A percentile compares a stretch with the other conserved stretches of the same genome.
Evolutionary conservation across 495 filamentous ascomycete genomes (phyloP).

Genomic region (Hypomontagnella submonticulosa): DNA sequence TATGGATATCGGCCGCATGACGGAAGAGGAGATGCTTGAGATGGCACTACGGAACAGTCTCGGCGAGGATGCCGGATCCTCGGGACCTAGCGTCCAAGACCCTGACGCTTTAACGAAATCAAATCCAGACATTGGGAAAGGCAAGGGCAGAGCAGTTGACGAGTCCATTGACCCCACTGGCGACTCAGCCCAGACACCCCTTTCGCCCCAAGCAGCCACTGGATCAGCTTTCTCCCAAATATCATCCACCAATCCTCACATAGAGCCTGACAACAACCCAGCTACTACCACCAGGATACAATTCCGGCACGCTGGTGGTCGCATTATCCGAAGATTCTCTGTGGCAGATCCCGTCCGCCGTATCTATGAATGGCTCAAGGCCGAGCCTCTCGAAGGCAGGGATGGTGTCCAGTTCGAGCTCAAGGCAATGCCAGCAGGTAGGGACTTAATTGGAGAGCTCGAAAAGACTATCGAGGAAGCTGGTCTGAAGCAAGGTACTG

Average conservation of each 20-base stretch:
- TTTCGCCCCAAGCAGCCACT: slow-evolving; percentile 25
- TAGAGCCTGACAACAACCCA: slow-evolving; percentile 76
- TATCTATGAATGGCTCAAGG: slow-evolving; percentile 97
- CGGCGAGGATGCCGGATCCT: slow-evolving; percentile 51
- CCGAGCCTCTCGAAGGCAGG: slow-evolving; percentile 79
- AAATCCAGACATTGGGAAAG: slow-evolving; percentile 65
- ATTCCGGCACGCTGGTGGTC: slow-evolving; percentile 82
- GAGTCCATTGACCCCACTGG: slow-evolving; percentile 37
- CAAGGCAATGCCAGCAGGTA: slow-evolving; percentile 73
- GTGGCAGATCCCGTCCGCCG: slow-evolving; percentile 82
- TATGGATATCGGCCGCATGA: slow-evolving; percentile 85
- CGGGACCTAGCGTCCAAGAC: slow-evolving; percentile 64
- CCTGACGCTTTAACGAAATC: slow-evolving; percentile 85
- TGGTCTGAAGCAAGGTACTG: slow-evolving; percentile 86
- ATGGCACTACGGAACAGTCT: slow-evolving; percentile 91
- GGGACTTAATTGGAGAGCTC: slow-evolving; percentile 80
- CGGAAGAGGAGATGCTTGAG: slow-evolving; percentile 95
- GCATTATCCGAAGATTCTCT: slow-evolving; percentile 83
- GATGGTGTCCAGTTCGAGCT: slow-evolving; percentile 84
- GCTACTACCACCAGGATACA: slow-evolving; percentile 86
- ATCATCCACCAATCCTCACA: slow-evolving; percentile 75
- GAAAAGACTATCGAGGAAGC: slow-evolving; percentile 81
- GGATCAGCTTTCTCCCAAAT: slow-evolving; percentile 72
- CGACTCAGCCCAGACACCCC: slow-evolving; percentile 21
- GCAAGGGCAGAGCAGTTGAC: slow-evolving; percentile 69